Percentiles rank a stretch among this genome's conserved stretches.
These are phyloP conservation scores for Neurospora sp. DNA, from an alignment of 495 filamentous ascomycete species.

Conservation along the genomic window DNA sequence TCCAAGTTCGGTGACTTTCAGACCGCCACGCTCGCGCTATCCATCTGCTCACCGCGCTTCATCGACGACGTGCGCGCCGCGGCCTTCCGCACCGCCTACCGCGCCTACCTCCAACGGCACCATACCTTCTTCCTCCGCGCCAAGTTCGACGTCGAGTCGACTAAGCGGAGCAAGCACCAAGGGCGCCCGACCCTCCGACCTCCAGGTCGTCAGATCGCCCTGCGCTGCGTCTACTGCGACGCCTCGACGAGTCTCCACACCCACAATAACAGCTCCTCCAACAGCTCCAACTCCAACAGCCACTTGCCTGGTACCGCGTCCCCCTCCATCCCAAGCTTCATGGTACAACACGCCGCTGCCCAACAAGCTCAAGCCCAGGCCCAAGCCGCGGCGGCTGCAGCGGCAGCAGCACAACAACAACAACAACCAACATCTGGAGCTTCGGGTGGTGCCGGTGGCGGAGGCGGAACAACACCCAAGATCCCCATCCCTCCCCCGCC, in stretches of 20 bases:
- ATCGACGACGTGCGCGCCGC: conserved; percentile 67
- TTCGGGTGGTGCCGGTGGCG: neutral
- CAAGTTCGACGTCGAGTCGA: conserved; percentile 55
- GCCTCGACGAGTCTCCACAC: conserved; percentile 33
- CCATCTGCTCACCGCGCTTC: conserved; percentile 71
- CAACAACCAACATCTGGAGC: neutral
- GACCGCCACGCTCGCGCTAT: conserved; percentile 76
- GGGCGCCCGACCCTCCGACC: conserved; percentile 55
- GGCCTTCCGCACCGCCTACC: conserved; percentile 75
- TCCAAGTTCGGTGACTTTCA: conserved; percentile 80
- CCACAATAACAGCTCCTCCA: conserved; percentile 14
- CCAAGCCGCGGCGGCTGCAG: neutral
- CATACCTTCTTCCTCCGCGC: conserved; percentile 41
- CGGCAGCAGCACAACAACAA: neutral
- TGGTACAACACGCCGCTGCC: conserved; percentile 1
- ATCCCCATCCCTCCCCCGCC: conserved; percentile 3
- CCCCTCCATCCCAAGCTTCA: conserved; percentile 5
- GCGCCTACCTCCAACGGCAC: conserved; percentile 63
- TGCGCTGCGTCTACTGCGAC: conserved; percentile 80
- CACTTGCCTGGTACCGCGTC: neutral
- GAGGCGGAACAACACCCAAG: conserved; percentile 4
- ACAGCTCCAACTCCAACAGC: neutral
- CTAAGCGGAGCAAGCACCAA: conserved; percentile 48
- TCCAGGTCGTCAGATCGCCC: conserved; percentile 63
- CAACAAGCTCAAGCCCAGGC: neutral